A percentile compares a stretch with the other conserved stretches of the same genome.
phyloP scores from a whole-genome alignment of 2,329 filamentous ascomycete genomes.

The Moelleriella libera region DNA sequence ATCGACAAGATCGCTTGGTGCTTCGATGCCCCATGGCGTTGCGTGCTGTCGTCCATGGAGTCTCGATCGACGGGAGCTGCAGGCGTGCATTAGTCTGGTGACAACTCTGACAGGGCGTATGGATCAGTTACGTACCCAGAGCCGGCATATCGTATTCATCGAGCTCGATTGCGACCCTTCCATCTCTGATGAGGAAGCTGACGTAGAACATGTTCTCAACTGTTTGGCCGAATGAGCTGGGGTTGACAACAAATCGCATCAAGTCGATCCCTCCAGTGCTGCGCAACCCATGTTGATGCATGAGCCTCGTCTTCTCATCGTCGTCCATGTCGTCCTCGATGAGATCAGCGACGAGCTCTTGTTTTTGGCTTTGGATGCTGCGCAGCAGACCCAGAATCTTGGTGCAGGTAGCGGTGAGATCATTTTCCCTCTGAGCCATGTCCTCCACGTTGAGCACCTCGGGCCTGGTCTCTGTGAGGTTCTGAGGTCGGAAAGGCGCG shows the following conservation, averaged over 20 bases:
- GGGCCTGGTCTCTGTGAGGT: constrained; percentile 57
- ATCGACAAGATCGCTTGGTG: constrained; percentile 83
- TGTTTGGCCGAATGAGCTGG: constrained; percentile 80
- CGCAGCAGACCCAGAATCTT: constrained; percentile 53
- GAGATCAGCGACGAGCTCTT: constrained; percentile 28
- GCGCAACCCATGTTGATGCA: constrained; percentile 52
- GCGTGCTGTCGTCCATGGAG: constrained; percentile 29
- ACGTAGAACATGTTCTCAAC: constrained; percentile 96
- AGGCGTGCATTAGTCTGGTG: background rate
- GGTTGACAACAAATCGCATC: constrained; percentile 83
- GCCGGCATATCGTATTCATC: constrained; percentile 67
- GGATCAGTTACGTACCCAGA: constrained; percentile 46
- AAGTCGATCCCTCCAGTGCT: constrained; percentile 60
- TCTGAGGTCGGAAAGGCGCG: constrained; percentile 54
- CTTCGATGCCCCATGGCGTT: constrained; percentile 42
- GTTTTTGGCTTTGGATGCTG: constrained; percentile 29
- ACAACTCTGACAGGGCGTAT: background rate
- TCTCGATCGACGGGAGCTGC: constrained; percentile 22
- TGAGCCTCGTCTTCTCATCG: constrained; percentile 33
- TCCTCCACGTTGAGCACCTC: constrained; percentile 65
- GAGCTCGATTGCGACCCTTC: constrained; percentile 56
- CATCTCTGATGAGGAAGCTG: constrained; percentile 85
- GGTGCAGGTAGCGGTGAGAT: constrained; percentile 65
- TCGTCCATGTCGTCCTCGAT: constrained; percentile 32
- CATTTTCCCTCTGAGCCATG: constrained; percentile 63